These are phyloP conservation scores for Malbranchea zuffiana DNA, from an alignment of 2,329 filamentous ascomycete species.

Conservation along the genomic window DNA sequence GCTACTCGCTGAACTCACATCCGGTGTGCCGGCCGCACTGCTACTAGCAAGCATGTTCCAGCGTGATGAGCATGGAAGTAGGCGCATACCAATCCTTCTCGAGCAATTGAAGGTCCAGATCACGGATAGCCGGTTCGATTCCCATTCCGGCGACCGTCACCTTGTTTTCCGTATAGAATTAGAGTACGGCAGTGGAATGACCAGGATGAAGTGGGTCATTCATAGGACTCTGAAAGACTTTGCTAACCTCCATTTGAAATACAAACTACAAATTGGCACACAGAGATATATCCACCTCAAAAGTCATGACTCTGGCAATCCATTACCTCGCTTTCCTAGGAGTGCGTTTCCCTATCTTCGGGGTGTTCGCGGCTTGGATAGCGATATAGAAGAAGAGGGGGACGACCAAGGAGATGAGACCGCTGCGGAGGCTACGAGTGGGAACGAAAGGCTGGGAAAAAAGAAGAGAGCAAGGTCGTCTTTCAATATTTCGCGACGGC, in stretches of 20 bases:
- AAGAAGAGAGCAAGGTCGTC: slow-evolving; percentile 45
- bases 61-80: slow-evolving; percentile 89
- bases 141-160: slow-evolving; percentile 52
- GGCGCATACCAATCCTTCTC: slow-evolving; percentile 83
- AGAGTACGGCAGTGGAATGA: slow-evolving; percentile 91
- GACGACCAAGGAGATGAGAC: slow-evolving; percentile 39
- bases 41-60: slow-evolving; percentile 98
- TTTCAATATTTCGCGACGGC: slow-evolving; percentile 47
- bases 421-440: slow-evolving; percentile 56
- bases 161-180: slow-evolving; percentile 82
- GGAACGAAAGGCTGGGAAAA: slow-evolving; percentile 50
- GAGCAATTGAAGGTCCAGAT: slow-evolving; percentile 89
- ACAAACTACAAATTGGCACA: slow-evolving; percentile 75
- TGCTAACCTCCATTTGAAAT: slow-evolving; percentile 82
- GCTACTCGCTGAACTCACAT: slow-evolving; percentile 85
- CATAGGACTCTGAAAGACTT: slow-evolving; percentile 81
- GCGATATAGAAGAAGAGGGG: slow-evolving; percentile 63
- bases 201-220: slow-evolving; percentile 93
- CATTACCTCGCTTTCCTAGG: slow-evolving; percentile 80
- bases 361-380: slow-evolving; percentile 66
- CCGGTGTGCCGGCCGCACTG: slow-evolving; percentile 81
- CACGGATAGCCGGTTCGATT: slow-evolving; percentile 63
- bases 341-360: slow-evolving; percentile 84
- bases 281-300: slow-evolving; percentile 68
- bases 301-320: slow-evolving; percentile 58